Conservation (phyloP, 2,329 filamentous ascomycete species). For the Coleophoma crateriformis region DNA sequence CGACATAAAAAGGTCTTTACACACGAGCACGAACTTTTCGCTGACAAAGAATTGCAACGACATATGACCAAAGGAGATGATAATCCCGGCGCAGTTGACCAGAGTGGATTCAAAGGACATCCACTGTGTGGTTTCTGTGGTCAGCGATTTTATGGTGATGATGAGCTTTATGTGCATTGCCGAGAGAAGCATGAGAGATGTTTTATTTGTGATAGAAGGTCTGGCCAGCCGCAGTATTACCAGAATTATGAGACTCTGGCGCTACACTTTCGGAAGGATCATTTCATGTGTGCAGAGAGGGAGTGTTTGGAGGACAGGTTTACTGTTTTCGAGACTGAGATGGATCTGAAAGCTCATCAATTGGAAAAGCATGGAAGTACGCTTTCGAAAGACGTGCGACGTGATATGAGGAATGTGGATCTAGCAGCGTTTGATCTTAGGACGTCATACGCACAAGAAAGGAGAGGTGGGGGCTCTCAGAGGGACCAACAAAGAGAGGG, state of each 20-base stretch:
- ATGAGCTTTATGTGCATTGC: slow-evolving; percentile 92
- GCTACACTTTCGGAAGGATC: slow-evolving; percentile 79
- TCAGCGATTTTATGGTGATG: slow-evolving; percentile 89
- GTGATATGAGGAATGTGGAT: slow-evolving; percentile 81
- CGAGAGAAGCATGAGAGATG: slow-evolving; percentile 91
- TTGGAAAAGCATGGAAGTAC: slow-evolving; percentile 75
- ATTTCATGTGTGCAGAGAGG: slow-evolving; percentile 77
- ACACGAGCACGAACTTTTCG: slow-evolving; percentile 93
- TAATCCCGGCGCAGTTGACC: slow-evolving; percentile 79
- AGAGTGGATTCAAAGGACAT: slow-evolving; percentile 94
- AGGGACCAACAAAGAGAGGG: slow-evolving; percentile 31
- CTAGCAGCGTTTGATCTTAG: slow-evolving; percentile 81
- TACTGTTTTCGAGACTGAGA: slow-evolving; percentile 89
- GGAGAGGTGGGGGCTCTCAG: slow-evolving; percentile 39
- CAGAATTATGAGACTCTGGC: slow-evolving; percentile 83
- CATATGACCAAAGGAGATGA: slow-evolving; percentile 93
- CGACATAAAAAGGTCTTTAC: slow-evolving; percentile 98
- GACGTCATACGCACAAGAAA: slow-evolving; percentile 59
- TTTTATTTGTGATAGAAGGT: slow-evolving; percentile 75
- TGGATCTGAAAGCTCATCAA: slow-evolving; percentile 93
- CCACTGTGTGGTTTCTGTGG: slow-evolving; percentile 91
- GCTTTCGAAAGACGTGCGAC: slow-evolving; percentile 74
- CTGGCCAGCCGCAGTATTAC: slow-evolving; percentile 76
- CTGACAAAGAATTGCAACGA: slow-evolving; percentile 69
- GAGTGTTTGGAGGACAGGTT: slow-evolving; percentile 97